Evolutionary conservation across 2,329 filamentous ascomycete genomes (phyloP), one percentile per base, ranked within the genome.

Genomic region (Davidsoniella neocaledoniae): DNA sequence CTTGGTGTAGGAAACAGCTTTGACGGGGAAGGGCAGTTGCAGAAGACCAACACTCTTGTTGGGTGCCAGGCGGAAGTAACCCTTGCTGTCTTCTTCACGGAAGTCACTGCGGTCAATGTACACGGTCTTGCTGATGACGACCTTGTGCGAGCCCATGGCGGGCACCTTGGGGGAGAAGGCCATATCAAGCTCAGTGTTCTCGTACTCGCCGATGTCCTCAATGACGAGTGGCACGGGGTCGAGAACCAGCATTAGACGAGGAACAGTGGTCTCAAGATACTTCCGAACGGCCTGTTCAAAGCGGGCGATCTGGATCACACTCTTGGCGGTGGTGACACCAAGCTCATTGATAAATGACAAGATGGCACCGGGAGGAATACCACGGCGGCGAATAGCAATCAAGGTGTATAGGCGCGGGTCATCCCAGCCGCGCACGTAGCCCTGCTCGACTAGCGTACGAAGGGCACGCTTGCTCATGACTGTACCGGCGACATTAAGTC

Each of bases 281-380:
- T 79, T 79, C 19, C 90, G 79, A 53, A 96, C 78, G 0, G 78
- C 80, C 60, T 90, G 79, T 59, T 96, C 90, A 54, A 96, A 86
- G n/a, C 83, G 79, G 51, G 73, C 66, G 43, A 86, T 80, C 62
- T 90, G 79, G 57, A 94, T 94, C 55, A 84, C 78, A 3, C 82
- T 83, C 48, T 77, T 76, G 38, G 81, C 74, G 36, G 87, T 93
- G 0, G 88, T 94, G 38, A 95, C 87, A 29, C 88, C 90, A 17
- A 95, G 77, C 64, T 94, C 87, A 57, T 86, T 86, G 53, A 95
- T 79, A 58, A 95, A 96, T 49, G 85, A 81, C 52, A 94, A 76
- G 53, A 95, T 83, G 1, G 87, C 88, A 21, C 84, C 85, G 0
- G 90, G 86, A 1, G 90, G 90, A 0, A 95, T 76, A 61, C 90